Base-by-base conservation (phyloP, 2,329 filamentous ascomycete genomes). In the Cladosporium sp. region DNA sequence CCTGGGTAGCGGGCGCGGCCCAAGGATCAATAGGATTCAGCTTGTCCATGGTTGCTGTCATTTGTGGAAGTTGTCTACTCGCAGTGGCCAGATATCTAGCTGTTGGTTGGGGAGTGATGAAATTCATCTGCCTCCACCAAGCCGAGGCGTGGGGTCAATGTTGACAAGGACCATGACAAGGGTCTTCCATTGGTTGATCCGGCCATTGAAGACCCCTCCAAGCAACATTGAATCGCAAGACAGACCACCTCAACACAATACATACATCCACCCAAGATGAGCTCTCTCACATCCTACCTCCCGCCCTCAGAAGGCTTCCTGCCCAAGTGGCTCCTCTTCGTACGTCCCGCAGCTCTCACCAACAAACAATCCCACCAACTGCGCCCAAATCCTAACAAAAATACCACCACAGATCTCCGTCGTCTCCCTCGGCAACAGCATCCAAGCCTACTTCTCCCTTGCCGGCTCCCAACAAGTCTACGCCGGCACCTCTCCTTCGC, bases 391-490 rank as follows among this genome's bases (percentile, higher is more conserved):
- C 39, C 54, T 57, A 63, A 67, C 61, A 13, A 21, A 10, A 10
- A 61, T 51, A 60, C 32, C 34, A 10, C 30, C 16, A 3, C 69
- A 97, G 94, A 86, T 96, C 75, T 92, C 92, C 65, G 75, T 93
- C 65, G 86, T 96, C 65, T 92, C 94, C 32, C 84, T 95, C 66
- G 89, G 87, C 73, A 99, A 99, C 83, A 90, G 88, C 39, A 76
- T 96, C 56, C 93, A 97, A 82, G 88, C 91, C 75, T 96, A 96
- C 80, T 74, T 82, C 39, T 96, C 92, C 21, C 84, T 93, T 3
- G 84, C 88, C 77, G 96, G 91, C 80, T 93, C 93, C 8, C 88
- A 89, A n/a, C 90, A 92, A 77, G 87, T 98, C 75, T 99, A 98
- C 83, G 87, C 89, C 71, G 88, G 88, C 78, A 80, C 62, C 86